These are phyloP conservation scores for Aaosphaeria pasadenensis DNA, from an alignment of 2,329 filamentous ascomycete species.

Conservation along the genomic window DNA sequence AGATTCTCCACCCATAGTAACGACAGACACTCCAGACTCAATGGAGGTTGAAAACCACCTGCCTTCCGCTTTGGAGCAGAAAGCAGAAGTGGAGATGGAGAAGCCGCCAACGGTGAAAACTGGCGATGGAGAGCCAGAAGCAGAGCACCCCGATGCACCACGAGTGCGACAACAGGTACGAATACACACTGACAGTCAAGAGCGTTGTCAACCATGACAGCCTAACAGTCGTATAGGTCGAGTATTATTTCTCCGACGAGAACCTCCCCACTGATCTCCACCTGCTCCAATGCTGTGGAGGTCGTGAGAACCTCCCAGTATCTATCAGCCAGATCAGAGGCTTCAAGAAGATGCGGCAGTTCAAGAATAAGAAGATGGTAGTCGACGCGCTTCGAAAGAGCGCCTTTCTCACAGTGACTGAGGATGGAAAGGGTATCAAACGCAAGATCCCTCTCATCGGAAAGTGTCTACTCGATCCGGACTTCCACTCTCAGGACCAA, in stretches of 20 bases:
- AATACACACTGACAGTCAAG: background rate
- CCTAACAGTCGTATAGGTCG: conserved; percentile 33
- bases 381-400: conserved; percentile 42
- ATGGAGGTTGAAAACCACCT: too few relatives aligned
- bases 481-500: conserved; percentile 11
- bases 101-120: background rate
- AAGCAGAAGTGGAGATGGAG: background rate
- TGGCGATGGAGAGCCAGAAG: background rate
- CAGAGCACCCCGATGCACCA: conserved; percentile 25
- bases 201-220: too few relatives aligned
- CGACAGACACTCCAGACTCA: too few relatives aligned
- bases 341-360: conserved; percentile 47
- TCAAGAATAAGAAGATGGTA: conserved; percentile 40
- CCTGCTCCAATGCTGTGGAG: conserved; percentile 41
- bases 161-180: conserved; percentile 29
- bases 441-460: conserved; percentile 41
- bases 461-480: conserved; percentile 24
- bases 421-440: conserved; percentile 41
- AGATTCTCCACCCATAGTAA: too few relatives aligned
- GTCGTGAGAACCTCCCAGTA: conserved; percentile 42
- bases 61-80: too few relatives aligned
- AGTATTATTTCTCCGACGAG: conserved; percentile 51
- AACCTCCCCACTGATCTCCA: conserved; percentile 44
- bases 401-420: conserved; percentile 39
- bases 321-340: conserved; percentile 42